A percentile compares a stretch with the other conserved stretches of the same genome.
These are phyloP conservation scores for Kodamaea kakaduensis DNA, from an alignment of 805 yeast genomes.

Conservation along the genomic window DNA sequence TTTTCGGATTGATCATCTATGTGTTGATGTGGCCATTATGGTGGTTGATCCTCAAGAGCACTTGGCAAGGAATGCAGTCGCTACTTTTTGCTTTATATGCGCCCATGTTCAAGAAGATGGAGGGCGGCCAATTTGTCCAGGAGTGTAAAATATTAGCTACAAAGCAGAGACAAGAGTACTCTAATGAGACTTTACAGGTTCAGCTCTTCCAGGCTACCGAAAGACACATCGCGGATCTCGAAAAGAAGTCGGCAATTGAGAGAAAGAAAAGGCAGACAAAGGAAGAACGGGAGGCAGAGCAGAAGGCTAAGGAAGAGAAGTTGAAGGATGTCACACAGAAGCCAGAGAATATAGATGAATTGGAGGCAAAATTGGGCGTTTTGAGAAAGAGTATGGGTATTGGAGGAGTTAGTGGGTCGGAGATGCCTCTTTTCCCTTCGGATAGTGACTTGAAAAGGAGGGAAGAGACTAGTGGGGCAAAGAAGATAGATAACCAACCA, in stretches of 20 bases:
- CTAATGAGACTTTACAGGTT: constrained; percentile 58
- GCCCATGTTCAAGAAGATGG: constrained; percentile 60
- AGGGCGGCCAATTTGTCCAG: constrained; percentile 68
- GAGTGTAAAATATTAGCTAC: constrained; percentile 58
- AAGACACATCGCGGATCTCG: constrained; percentile 52
- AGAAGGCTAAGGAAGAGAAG: constrained; percentile 16
- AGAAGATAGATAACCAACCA: not conserved
- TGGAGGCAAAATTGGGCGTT: constrained; percentile 30
- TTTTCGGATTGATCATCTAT: constrained; percentile 57
- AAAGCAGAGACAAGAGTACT: constrained; percentile 58
- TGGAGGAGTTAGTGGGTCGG: constrained; percentile 2
- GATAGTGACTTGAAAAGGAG: constrained; percentile 2
- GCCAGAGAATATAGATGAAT: constrained; percentile 34
- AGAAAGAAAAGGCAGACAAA: constrained; percentile 42
- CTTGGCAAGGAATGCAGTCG: constrained; percentile 77
- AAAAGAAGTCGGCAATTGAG: constrained; percentile 66
- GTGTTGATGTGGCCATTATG: constrained; percentile 72
- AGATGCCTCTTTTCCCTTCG: constrained; percentile 5
- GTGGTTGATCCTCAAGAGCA: constrained; percentile 76
- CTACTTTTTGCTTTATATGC: constrained; percentile 63
- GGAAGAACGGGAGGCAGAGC: constrained; percentile 16
- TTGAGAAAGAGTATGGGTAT: constrained; percentile 18
- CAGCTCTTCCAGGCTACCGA: constrained; percentile 59
- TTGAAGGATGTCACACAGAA: constrained; percentile 25
- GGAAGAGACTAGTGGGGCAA: not conserved